These are phyloP conservation scores for Penicillium flavigenum DNA, from an alignment of 495 filamentous ascomycete genomes.

Conservation along the genomic window DNA sequence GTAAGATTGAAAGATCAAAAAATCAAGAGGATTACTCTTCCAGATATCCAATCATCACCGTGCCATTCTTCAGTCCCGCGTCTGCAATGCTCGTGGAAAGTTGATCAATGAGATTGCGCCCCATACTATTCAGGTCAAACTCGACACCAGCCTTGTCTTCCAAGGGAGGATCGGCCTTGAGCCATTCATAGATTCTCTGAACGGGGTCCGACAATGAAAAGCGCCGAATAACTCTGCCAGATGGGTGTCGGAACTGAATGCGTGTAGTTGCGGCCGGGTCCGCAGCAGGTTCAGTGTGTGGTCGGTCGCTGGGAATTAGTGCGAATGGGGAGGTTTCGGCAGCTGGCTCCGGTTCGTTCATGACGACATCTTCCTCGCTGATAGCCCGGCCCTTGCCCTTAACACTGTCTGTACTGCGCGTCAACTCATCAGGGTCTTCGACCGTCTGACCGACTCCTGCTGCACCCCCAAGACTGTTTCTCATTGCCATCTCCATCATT, in stretches of 20 bases:
- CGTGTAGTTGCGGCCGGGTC: constrained; percentile 73
- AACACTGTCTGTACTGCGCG: constrained; percentile 55
- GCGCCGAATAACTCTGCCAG: constrained; percentile 75
- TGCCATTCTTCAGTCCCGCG: constrained; percentile 85
- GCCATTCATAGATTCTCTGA: constrained; percentile 86
- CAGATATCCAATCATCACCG: constrained; percentile 87
- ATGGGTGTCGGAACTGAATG: constrained; percentile 85
- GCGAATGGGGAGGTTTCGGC: constrained; percentile 54
- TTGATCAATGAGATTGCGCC: constrained; percentile 74
- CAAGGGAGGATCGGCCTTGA: constrained; percentile 73
- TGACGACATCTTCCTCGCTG: constrained; percentile 39
- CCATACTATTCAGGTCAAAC: constrained; percentile 83
- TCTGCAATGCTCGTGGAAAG: constrained; percentile 72
- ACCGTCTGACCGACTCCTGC: constrained; percentile 36
- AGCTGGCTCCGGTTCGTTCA: constrained; percentile 29
- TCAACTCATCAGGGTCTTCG: constrained; percentile 83
- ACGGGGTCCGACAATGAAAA: constrained; percentile 82
- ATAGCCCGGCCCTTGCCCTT: constrained; percentile 66
- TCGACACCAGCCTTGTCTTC: constrained; percentile 72
- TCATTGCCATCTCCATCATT: constrained; percentile 89
- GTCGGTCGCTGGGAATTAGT: constrained; percentile 64
- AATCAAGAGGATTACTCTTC: constrained; percentile 51
- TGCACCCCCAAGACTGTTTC: constrained; percentile 68
- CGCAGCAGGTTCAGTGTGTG: constrained; percentile 73
- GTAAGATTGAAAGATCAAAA: constrained; percentile 1